Conservation (phyloP, 495 filamentous ascomycete species). For the Hypoxylon trugodes region DNA sequence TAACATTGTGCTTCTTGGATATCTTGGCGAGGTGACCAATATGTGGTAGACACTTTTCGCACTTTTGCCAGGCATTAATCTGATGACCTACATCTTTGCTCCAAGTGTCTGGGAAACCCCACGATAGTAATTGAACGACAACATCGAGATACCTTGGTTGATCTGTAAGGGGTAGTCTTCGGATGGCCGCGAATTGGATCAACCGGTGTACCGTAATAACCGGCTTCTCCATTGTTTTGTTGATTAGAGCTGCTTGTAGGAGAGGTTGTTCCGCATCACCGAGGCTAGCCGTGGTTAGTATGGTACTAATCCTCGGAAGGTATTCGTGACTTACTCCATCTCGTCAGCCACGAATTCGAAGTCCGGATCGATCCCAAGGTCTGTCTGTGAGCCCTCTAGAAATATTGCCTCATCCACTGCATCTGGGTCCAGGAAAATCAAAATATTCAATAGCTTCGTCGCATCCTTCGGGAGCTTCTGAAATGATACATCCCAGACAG, state of each 20-base stretch:
- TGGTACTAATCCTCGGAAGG: background rate
- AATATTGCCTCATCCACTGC: conserved; percentile 39
- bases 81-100: conserved; percentile 17
- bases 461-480: background rate
- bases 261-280: conserved; percentile 34
- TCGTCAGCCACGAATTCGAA: conserved; percentile 9
- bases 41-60: background rate
- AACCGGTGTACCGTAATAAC: conserved; percentile 1
- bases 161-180: background rate
- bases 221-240: conserved; percentile 21
- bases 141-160: conserved; percentile 20
- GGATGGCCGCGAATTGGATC: conserved; percentile 4
- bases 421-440: conserved; percentile 30
- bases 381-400: conserved; percentile 12
- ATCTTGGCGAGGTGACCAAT: background rate
- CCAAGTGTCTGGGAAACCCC: conserved; percentile 39
- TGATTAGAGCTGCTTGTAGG: conserved; percentile 24
- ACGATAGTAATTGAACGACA: conserved; percentile 29
- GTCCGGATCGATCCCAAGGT: background rate
- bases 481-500: background rate
- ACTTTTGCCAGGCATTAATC: background rate
- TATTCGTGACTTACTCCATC: background rate
- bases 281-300: conserved; percentile 21
- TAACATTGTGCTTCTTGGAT: background rate
- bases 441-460: background rate